Percentiles rank a stretch among this genome's conserved stretches.
Evolutionary conservation across 257 asterid genomes (phyloP).

Genomic region (Asclepias syriaca): DNA sequence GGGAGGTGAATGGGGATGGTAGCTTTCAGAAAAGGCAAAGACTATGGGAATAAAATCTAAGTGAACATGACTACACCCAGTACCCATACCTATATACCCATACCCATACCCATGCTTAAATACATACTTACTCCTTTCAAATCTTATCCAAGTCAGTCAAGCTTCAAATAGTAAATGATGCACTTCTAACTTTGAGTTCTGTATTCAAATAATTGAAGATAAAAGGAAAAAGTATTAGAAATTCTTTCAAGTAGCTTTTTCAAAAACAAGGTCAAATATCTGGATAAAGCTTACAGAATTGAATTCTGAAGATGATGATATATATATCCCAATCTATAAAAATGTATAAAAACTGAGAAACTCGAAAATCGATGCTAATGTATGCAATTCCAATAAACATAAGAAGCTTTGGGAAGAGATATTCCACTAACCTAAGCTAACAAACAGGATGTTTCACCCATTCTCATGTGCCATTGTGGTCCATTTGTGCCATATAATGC

Average conservation of each 20-base stretch:
- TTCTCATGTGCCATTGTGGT: constrained; percentile 6
- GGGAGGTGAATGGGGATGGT: not conserved
- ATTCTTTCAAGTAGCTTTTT: too few relatives aligned
- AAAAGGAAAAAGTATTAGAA: too few relatives aligned
- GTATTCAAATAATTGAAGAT: too few relatives aligned
- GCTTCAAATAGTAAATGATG: too few relatives aligned
- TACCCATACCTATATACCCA: not conserved
- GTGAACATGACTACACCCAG: not conserved
- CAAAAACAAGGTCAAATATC: too few relatives aligned
- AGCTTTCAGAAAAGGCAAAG: not conserved
- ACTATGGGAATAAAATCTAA: not conserved
- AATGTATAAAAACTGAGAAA: too few relatives aligned
- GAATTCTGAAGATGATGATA: too few relatives aligned
- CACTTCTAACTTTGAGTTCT: not conserved
- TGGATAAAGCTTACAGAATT: too few relatives aligned
- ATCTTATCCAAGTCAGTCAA: not conserved
- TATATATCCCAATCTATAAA: too few relatives aligned
- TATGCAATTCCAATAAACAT: too few relatives aligned
- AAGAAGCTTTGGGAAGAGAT: not conserved
- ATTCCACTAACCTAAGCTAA: not conserved
- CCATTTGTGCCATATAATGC: not conserved
- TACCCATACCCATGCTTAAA: not conserved
- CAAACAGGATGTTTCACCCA: too few relatives aligned
- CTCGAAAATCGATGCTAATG: too few relatives aligned
- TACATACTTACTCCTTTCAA: not conserved